These are phyloP conservation scores for Pugionium cornutum DNA, from an alignment of 345 rosid genomes.

Conservation along the genomic window DNA sequence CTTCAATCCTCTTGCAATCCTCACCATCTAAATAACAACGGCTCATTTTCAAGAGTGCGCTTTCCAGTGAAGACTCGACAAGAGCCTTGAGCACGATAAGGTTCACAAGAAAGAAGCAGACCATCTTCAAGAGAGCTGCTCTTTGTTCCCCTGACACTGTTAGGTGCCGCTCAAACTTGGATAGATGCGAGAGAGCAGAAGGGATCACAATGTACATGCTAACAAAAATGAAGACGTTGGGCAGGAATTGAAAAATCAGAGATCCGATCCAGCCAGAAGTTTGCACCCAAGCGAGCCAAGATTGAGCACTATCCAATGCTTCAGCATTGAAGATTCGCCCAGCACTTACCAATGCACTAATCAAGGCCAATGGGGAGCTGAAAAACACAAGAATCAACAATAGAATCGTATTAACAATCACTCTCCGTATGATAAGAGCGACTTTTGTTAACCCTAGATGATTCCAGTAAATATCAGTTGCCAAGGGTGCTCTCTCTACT, in stretches of 20 bases:
- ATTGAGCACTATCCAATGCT: constrained; percentile 88
- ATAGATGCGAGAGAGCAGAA: constrained; percentile 82
- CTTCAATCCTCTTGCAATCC: constrained; percentile 95
- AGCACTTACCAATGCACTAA: constrained; percentile 79
- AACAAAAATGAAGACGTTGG: constrained; percentile 83
- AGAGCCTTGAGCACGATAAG: constrained; percentile 83
- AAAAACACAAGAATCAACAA: constrained; percentile 81
- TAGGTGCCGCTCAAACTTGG: constrained; percentile 89
- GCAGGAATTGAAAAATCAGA: constrained; percentile 84
- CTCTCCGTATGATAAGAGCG: constrained; percentile 66
- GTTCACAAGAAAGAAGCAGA: constrained; percentile 96
- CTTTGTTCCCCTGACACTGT: constrained; percentile 91
- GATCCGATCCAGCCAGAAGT: constrained; percentile 94
- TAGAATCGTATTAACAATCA: constrained; percentile 80
- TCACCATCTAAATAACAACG: constrained; percentile 95
- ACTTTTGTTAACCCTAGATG: constrained; percentile 84
- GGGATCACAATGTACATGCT: constrained; percentile 96
- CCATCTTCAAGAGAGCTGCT: constrained; percentile 97
- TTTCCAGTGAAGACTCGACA: constrained; percentile 87
- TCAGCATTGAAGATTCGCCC: constrained; percentile 87
- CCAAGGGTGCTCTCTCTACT: constrained; percentile 94
- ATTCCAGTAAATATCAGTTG: constrained; percentile 96
- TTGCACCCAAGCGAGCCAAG: constrained; percentile 92
- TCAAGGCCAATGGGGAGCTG: constrained; percentile 90
- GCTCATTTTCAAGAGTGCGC: constrained; percentile 82